Evolutionary conservation across 1,139 yeast species (phyloP), one percentile per base, ranked within the genome.

Genomic region (Yamadazyma songkhlaensis): DNA sequence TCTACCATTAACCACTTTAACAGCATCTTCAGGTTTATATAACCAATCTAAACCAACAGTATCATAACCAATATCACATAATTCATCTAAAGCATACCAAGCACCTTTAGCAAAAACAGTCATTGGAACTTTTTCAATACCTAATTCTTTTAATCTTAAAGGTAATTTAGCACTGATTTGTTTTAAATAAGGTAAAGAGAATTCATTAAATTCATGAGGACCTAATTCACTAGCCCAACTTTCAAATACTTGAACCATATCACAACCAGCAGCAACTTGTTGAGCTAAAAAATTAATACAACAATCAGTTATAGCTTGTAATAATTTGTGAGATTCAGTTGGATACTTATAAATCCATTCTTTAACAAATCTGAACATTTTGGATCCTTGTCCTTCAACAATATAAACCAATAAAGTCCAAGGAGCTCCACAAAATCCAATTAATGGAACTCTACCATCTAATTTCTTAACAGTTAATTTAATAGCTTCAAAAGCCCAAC

Each of bases 181-280:
- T 48, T 74, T 77, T 53, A 92, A 69, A 57, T 88, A 92, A 3
- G 97, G 97, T 54, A 92, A 74, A 4, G 95, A 84, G 60, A 89
- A 94, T 57, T 85, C 90, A 46, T 74, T 73, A 60, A 92, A 92
- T 55, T 92, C 98, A 38, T 69, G 69, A 11, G 97, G 95, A 1
- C 96, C 94, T 44, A 92, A 73, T 62, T 92, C 97, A 40, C 97
- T 96, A 35, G 96, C 98, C 96, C 97, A 90, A 17, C 96, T 86
- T 57, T 92, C 98, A 57, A 92, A 92, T 24, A 92, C 88, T 62
- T 92, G 98, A 44, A 92, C 72, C 82, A 92, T 89, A 66, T 92
- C 98, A 22, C 97, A 97, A 46, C 98, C 98, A 2, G 98, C 98
- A 48, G 83, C 81, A 35, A 92, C 96, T 62, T 92, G 98, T 52